A percentile compares a stretch with the other conserved stretches of the same genome.
Evolutionary conservation across 192 early-diverging fungal genomes (phyloP).

Genomic region (Entomortierella chlamydospora): DNA sequence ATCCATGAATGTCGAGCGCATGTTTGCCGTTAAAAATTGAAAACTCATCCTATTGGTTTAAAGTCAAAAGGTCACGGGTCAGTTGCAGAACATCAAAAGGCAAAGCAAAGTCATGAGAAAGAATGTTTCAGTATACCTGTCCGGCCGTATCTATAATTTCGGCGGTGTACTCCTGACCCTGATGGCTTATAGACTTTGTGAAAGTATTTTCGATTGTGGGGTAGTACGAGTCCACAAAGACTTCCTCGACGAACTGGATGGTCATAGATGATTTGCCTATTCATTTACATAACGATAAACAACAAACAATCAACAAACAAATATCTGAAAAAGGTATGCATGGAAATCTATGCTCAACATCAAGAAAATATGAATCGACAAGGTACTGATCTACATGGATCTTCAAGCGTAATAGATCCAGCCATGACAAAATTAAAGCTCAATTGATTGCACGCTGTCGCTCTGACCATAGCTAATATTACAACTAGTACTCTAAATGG

Average conservation of each 20-base stretch:
- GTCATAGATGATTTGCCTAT: slow-evolving; percentile 90
- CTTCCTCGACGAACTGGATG: slow-evolving; percentile 92
- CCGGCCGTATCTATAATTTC: slow-evolving; percentile 98
- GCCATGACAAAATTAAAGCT: no score
- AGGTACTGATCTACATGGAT: no score
- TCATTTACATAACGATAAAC: neutral
- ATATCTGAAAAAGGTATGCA: neutral
- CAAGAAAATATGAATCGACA: no score
- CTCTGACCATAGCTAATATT: no score
- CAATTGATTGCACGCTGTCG: no score
- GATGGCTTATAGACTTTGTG: slow-evolving; percentile 85
- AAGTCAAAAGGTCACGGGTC: neutral
- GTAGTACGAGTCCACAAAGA: slow-evolving; percentile 92
- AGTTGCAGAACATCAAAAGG: neutral
- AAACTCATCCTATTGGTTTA: slow-evolving; percentile 81
- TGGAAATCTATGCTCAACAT: neutral
- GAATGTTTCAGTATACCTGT: slow-evolving; percentile 68
- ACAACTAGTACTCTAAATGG: no score
- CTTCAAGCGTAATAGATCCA: no score
- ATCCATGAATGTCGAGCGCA: slow-evolving; percentile 92
- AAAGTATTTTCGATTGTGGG: slow-evolving; percentile 96
- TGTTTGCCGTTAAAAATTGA: slow-evolving; percentile 94
- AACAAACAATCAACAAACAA: neutral
- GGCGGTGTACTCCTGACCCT: slow-evolving; percentile 85
- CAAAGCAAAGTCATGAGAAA: no score